Evolutionary conservation across 2,329 filamentous ascomycete species (phyloP).

Genomic region (Trichothecium sympodiale): DNA sequence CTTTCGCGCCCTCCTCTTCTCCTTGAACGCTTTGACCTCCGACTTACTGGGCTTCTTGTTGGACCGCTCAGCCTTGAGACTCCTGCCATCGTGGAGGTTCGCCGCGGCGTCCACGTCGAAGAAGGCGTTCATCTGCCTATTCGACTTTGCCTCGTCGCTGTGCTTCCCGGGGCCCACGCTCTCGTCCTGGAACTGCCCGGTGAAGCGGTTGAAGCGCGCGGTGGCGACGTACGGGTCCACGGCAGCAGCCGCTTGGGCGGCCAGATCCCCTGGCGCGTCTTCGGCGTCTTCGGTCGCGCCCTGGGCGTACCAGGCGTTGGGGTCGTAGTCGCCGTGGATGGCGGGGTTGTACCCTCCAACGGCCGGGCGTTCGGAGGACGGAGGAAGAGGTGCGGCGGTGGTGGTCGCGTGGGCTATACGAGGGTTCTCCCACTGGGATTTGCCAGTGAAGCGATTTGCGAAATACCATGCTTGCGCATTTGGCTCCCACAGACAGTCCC

Average conservation of each 20-base stretch:
- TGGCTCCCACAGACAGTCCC: slow-evolving; percentile 71
- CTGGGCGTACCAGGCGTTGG: slow-evolving; percentile 86
- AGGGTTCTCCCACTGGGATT: slow-evolving; percentile 79
- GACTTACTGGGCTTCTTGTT: slow-evolving; percentile 75
- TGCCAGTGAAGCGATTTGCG: slow-evolving; percentile 66
- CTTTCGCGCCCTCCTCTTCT: slow-evolving; percentile 80
- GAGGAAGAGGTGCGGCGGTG: slow-evolving; percentile 17
- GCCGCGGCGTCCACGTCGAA: slow-evolving; percentile 94
- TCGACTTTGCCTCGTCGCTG: slow-evolving; percentile 78
- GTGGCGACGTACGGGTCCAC: slow-evolving; percentile 51
- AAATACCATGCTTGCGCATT: slow-evolving; percentile 66
- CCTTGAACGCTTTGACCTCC: slow-evolving; percentile 83
- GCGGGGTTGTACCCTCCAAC: slow-evolving; percentile 85
- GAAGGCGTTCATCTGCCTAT: slow-evolving; percentile 82
- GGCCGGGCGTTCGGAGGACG: slow-evolving; percentile 26
- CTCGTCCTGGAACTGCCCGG: slow-evolving; percentile 65
- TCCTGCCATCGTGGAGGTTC: slow-evolving; percentile 80
- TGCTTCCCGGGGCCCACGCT: slow-evolving; percentile 63
- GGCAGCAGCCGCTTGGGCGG: slow-evolving; percentile 16
- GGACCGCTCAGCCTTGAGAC: slow-evolving; percentile 81
- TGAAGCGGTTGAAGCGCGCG: slow-evolving; percentile 84
- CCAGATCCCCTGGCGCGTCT: slow-evolving; percentile 18
- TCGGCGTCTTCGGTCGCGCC: slow-evolving; percentile 12
- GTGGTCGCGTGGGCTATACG: slow-evolving; percentile 34
- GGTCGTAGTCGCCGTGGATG: slow-evolving; percentile 94